phyloP scores from a whole-genome alignment of 73 alveolate genomes.

The Paramecium biaurelia region DNA sequence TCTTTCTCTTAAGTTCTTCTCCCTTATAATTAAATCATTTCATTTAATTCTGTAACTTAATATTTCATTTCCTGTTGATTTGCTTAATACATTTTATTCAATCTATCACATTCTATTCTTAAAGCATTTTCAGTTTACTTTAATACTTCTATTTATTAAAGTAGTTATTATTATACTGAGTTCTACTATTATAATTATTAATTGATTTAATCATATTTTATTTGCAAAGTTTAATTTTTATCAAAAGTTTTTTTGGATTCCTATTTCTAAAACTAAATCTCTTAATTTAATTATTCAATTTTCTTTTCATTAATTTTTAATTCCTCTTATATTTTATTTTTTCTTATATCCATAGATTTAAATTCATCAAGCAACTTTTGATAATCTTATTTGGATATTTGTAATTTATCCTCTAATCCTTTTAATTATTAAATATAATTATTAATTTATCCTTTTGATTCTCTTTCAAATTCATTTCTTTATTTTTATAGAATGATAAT shows the following conservation, averaged over 20 bases:
- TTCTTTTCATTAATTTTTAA: background rate
- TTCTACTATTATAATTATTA: background rate
- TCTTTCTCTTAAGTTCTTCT: slow-evolving; percentile 39
- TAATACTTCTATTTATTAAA: background rate
- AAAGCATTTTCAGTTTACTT: background rate
- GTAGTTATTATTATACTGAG: background rate
- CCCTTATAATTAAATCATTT: background rate
- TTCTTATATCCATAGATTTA: background rate
- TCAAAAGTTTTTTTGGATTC: background rate
- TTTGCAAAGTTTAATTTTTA: background rate
- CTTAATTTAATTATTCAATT: background rate
- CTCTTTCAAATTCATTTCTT: slow-evolving; percentile 16
- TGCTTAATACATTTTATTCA: background rate
- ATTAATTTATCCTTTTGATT: background rate
- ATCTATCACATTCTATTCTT: background rate
- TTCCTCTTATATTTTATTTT: slow-evolving; percentile 19
- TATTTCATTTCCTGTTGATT: background rate
- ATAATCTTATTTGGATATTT: background rate
- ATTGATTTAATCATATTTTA: background rate
- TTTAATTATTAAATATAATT: background rate
- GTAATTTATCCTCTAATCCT: background rate
- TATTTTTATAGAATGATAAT: background rate
- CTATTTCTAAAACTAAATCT: background rate
- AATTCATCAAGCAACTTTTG: background rate
- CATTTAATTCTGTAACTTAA: slow-evolving; percentile 33